Conservation (phyloP, 2,329 filamentous ascomycete genomes). For the Byssothecium circinans region DNA sequence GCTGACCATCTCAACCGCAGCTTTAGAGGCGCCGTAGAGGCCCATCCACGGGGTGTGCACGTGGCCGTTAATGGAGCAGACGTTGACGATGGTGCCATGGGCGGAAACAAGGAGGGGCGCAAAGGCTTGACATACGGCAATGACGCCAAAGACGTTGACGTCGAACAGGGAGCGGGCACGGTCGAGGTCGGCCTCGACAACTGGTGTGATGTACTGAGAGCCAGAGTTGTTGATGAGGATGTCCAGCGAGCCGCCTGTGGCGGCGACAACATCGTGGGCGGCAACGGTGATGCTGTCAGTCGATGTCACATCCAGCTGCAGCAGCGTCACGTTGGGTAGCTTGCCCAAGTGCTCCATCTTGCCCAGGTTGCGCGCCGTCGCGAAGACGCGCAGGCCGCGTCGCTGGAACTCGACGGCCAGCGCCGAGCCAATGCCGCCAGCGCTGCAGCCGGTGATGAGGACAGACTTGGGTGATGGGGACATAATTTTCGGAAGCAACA, state of each 20-base stretch:
- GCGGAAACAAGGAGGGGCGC: conserved; percentile 17
- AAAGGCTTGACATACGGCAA: conserved; percentile 46
- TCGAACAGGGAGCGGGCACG: conserved; percentile 17
- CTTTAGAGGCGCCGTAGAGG: conserved; percentile 40
- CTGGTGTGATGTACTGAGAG: conserved; percentile 35
- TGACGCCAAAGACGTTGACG: conserved; percentile 46
- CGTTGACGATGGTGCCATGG: conserved; percentile 16
- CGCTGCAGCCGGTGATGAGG: conserved; percentile 8
- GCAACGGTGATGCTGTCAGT: conserved; percentile 8
- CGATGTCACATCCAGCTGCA: conserved; percentile 14
- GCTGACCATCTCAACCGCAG: conserved; percentile 33
- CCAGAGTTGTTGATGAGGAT: conserved; percentile 51
- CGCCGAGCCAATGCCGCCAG: conserved; percentile 57
- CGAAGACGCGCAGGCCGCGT: conserved; percentile 24
- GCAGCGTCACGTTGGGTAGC: conserved; percentile 24
- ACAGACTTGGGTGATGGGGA: conserved; percentile 1
- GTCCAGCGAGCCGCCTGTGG: conserved; percentile 16
- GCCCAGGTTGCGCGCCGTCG: conserved; percentile 9
- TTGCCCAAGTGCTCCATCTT: conserved; percentile 1
- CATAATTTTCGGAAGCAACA: not conserved
- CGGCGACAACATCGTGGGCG: conserved; percentile 1
- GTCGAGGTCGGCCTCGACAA: conserved; percentile 26
- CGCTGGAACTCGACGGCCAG: conserved; percentile 58
- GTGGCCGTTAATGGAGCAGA: not conserved
- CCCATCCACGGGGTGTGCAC: not conserved